Conservation (phyloP, 768 basidiomycete genomes). For the Lactarius hatsudake region DNA sequence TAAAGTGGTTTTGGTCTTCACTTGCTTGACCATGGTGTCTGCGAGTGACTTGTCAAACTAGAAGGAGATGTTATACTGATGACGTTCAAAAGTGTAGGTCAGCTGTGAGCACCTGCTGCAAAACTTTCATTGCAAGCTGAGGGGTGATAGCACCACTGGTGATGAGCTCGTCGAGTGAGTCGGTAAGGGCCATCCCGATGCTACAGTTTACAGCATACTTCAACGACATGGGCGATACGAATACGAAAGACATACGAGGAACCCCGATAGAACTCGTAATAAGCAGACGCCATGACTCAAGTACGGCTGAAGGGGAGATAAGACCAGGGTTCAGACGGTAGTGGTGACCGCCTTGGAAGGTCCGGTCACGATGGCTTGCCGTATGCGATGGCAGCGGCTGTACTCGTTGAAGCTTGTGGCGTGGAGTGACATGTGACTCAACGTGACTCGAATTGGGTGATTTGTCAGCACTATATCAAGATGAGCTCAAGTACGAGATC, state of each 20-base stretch:
- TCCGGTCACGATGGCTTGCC: background rate
- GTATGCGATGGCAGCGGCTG: background rate
- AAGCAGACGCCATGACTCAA: slow-evolving; percentile 66
- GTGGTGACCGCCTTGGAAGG: background rate
- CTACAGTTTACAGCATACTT: slow-evolving; percentile 41
- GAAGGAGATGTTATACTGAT: slow-evolving; percentile 9
- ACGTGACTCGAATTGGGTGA: background rate
- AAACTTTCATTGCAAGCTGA: slow-evolving; percentile 97
- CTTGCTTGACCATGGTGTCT: slow-evolving; percentile 87
- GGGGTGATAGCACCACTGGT: slow-evolving; percentile 96
- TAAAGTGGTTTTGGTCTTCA: slow-evolving; percentile 91
- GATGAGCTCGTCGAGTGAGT: slow-evolving; percentile 97
- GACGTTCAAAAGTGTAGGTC: slow-evolving; percentile 7
- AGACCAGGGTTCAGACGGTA: background rate
- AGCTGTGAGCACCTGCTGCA: slow-evolving; percentile 71
- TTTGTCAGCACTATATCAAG: slow-evolving; percentile 11
- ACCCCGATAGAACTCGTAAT: slow-evolving; percentile 91
- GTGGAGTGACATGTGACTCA: background rate
- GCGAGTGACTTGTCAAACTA: slow-evolving; percentile 97
- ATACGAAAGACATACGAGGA: slow-evolving; percentile 70
- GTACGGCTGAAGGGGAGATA: background rate
- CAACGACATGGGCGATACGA: slow-evolving; percentile 15
- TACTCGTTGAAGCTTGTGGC: background rate
- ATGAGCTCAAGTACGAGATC: background rate
- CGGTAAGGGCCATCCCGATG: slow-evolving; percentile 95